A percentile compares a stretch with the other conserved stretches of the same genome.
Conservation (phyloP, 306 rosid species). For the Lathyrus oleraceus region DNA sequence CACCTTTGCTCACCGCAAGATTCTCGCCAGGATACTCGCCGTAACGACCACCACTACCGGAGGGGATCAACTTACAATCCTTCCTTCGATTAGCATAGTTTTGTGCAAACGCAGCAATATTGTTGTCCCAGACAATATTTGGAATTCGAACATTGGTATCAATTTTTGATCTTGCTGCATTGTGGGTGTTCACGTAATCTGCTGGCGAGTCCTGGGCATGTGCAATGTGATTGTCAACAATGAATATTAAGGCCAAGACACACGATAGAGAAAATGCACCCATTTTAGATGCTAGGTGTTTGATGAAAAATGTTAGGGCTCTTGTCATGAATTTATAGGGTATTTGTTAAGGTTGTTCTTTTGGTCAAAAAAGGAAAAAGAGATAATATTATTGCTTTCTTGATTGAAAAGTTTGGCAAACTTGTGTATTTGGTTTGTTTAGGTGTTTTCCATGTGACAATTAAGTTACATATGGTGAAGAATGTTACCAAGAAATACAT, state of each 20-base stretch:
- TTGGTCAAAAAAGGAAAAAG: too few species aligned
- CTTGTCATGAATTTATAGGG: too few species aligned
- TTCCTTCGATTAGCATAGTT: conserved; percentile 34
- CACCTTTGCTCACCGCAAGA: background rate
- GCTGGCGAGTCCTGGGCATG: conserved; percentile 34
- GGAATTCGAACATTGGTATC: background rate
- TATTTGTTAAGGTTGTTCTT: too few species aligned
- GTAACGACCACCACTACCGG: conserved; percentile 21
- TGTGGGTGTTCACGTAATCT: conserved; percentile 46
- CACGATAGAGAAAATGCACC: background rate
- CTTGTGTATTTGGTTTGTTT: too few species aligned
- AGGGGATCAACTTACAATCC: conserved; percentile 40
- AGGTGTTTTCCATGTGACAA: too few species aligned
- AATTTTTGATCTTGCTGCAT: conserved; percentile 32
- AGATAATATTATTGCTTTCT: too few species aligned
- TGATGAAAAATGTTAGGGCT: too few species aligned
- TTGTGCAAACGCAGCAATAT: conserved; percentile 37
- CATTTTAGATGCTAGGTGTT: background rate
- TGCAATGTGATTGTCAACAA: background rate
- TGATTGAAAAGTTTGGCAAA: too few species aligned
- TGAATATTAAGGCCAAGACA: background rate
- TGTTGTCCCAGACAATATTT: conserved; percentile 32
- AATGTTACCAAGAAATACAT: too few species aligned
- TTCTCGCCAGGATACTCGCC: conserved; percentile 36
- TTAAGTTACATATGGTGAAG: too few species aligned